phyloP scores from a whole-genome alignment of 345 rosid species.

The Hypericum perforatum region DNA sequence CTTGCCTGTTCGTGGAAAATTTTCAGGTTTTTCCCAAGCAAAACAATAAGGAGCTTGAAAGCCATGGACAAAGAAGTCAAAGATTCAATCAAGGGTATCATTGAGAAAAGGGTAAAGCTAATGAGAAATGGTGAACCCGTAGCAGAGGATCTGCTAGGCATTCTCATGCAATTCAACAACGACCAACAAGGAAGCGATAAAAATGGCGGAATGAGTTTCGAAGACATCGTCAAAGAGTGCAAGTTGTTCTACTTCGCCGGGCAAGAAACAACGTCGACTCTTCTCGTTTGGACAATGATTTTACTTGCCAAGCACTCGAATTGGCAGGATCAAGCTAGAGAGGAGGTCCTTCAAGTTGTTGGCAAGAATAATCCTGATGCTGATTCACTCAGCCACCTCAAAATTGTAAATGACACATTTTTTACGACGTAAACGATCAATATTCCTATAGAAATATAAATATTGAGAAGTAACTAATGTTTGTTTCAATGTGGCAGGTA shows the following conservation, averaged over 20 bases:
- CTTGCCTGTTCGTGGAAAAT: not conserved
- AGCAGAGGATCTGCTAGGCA: constrained; percentile 32
- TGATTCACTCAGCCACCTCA: constrained; percentile 14
- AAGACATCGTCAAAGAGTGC: constrained; percentile 22
- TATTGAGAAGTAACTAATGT: too few relatives aligned
- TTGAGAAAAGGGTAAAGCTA: constrained; percentile 29
- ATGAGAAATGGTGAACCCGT: constrained; percentile 22
- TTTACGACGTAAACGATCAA: too few relatives aligned
- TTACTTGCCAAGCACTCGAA: constrained; percentile 6
- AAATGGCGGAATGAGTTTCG: constrained; percentile 22
- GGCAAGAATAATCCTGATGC: constrained; percentile 10
- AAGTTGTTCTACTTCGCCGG: constrained; percentile 19
- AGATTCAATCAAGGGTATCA: constrained; percentile 19
- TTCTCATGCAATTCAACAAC: constrained; percentile 33
- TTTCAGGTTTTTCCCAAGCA: constrained; percentile 35
- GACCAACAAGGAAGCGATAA: constrained; percentile 10
- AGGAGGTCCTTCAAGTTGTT: constrained; percentile 13
- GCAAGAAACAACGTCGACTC: constrained; percentile 7
- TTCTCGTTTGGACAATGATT: constrained; percentile 19
- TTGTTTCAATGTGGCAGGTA: constrained; percentile 4
- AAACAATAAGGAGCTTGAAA: constrained; percentile 28
- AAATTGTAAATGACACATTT: constrained; percentile 12
- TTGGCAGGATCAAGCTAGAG: constrained; percentile 15
- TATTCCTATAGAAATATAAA: too few relatives aligned
- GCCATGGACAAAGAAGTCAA: constrained; percentile 24